Evolutionary conservation across 495 filamentous ascomycete species (phyloP), one percentile per base, ranked within the genome.

Genomic region (Neurospora sp.): DNA sequence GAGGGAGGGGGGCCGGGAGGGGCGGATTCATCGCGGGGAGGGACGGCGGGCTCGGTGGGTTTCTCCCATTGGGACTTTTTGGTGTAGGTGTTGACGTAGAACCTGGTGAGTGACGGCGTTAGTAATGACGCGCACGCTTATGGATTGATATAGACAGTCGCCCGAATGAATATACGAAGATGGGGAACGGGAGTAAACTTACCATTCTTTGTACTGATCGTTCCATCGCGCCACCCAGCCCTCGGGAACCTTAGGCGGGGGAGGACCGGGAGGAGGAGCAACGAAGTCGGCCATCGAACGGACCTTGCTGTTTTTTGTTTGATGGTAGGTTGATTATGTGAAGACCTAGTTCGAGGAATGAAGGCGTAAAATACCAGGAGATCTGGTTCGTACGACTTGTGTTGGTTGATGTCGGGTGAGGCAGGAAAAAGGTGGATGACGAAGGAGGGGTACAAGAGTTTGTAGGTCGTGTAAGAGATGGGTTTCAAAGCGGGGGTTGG

Each of bases 41-140:
- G 74, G n/a, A 85, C 83, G 71, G 88, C 84, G 20, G 91, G 87
- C 69, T 84, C 82, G 45, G 88, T 90, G 37, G 94, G 94, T 68
- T 83, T 87, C 4, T 96, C 92, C 93, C 94, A 97, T 87, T 93
- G 91, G 5, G 94, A 96, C 76, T 89, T 87, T 75, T 93, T 94
- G 74, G 93, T 97, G 79, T 89, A 89, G 72, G 90, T 89, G 81
- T 97, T 93, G 65, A 97, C 89, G 83, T 90, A 97, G 87, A 94
- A 97, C 91, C 92, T 93, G 48, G 71, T 45, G 17, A 40, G 44
- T 39, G 1, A 2, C 7, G 38, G 48, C 45, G 70, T 41, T 27
- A 38, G 69, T 68, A 37, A 16, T 22, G n/a, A 8, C 10, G 31
- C 16, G n/a, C 68, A n/a, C 16, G 12, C 48, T 70, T 38, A 3